phyloP scores from a whole-genome alignment of 768 basidiomycete genomes.

The Rhodotorula toruloides region DNA sequence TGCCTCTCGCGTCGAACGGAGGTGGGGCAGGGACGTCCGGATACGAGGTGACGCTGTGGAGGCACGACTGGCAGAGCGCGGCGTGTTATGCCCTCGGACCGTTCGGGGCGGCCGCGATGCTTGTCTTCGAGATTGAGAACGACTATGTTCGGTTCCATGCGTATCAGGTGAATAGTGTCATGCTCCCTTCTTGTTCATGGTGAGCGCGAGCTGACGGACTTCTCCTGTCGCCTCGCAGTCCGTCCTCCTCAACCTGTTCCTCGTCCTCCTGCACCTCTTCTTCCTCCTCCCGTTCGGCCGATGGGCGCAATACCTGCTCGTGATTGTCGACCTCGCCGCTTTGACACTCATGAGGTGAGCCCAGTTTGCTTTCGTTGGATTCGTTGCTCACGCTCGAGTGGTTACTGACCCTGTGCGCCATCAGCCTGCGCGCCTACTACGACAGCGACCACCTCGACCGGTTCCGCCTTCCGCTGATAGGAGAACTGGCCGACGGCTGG shows the following conservation, averaged over 20 bases:
- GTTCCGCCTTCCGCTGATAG: slow-evolving; percentile 35
- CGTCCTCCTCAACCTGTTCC: slow-evolving; percentile 19
- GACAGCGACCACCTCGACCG: slow-evolving; percentile 32
- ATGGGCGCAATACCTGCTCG: slow-evolving; percentile 24
- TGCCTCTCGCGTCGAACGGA: not conserved
- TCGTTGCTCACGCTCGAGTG: no score
- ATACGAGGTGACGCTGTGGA: slow-evolving; percentile 15
- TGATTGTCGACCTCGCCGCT: slow-evolving; percentile 27
- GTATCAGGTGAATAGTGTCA: slow-evolving; percentile 27
- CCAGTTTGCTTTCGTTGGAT: no score
- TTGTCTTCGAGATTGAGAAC: slow-evolving; percentile 32
- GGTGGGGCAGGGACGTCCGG: not conserved
- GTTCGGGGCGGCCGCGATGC: slow-evolving; percentile 20
- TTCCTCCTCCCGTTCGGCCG: slow-evolving; percentile 27
- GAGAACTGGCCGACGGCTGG: slow-evolving; percentile 33
- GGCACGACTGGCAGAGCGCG: slow-evolving; percentile 5
- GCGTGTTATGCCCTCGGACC: slow-evolving; percentile 16
- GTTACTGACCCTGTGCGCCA: not conserved
- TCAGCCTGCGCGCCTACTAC: slow-evolving; percentile 36
- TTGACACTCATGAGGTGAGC: slow-evolving; percentile 20
- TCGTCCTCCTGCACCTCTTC: slow-evolving; percentile 38
- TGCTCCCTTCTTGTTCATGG: not conserved
- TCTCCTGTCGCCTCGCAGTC: slow-evolving; percentile 21
- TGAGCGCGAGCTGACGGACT: not conserved
- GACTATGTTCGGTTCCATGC: slow-evolving; percentile 32